Evolutionary conservation across 2,329 filamentous ascomycete genomes (phyloP).

Genomic region (Clonostachys sp.): DNA sequence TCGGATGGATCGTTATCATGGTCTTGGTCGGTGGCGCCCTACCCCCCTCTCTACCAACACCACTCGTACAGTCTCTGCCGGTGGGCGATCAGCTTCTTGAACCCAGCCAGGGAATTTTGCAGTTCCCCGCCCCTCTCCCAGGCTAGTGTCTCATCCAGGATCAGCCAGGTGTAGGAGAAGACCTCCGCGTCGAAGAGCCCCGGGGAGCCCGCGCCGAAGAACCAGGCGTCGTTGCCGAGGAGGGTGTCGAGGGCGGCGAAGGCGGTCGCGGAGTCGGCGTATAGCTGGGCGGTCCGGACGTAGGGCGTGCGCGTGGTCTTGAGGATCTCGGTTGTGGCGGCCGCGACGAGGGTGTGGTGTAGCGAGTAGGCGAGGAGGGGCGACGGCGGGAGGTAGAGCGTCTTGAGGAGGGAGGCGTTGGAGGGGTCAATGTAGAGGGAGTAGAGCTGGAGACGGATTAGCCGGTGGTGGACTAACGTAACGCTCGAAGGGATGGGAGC

Average conservation of each 20-base stretch:
- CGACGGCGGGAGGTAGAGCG: conserved; percentile 68
- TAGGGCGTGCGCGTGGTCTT: conserved; percentile 45
- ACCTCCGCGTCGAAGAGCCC: conserved; percentile 82
- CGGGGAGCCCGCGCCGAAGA: conserved; percentile 48
- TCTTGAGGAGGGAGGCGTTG: conserved; percentile 65
- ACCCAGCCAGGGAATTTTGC: conserved; percentile 46
- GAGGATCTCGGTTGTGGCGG: conserved; percentile 71
- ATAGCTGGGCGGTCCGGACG: conserved; percentile 28
- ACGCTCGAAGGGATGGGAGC: neutral
- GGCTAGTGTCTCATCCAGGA: conserved; percentile 59
- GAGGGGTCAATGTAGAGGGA: conserved; percentile 70
- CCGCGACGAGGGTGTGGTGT: conserved; percentile 61
- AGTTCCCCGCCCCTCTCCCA: conserved; percentile 61
- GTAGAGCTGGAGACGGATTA: conserved; percentile 52
- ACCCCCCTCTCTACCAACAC: conserved; percentile 14
- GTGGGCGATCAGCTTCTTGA: conserved; percentile 56
- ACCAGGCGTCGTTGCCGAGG: conserved; percentile 37
- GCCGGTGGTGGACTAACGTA: neutral
- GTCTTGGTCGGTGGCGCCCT: no score
- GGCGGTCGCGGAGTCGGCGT: conserved; percentile 36
- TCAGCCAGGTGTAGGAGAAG: conserved; percentile 83
- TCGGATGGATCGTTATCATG: no score
- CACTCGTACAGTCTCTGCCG: conserved; percentile 23
- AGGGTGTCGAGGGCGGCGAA: conserved; percentile 39
- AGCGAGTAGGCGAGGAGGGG: conserved; percentile 60